These are phyloP conservation scores for Trametes meyenii DNA, from an alignment of 768 basidiomycete genomes.

Conservation along the genomic window DNA sequence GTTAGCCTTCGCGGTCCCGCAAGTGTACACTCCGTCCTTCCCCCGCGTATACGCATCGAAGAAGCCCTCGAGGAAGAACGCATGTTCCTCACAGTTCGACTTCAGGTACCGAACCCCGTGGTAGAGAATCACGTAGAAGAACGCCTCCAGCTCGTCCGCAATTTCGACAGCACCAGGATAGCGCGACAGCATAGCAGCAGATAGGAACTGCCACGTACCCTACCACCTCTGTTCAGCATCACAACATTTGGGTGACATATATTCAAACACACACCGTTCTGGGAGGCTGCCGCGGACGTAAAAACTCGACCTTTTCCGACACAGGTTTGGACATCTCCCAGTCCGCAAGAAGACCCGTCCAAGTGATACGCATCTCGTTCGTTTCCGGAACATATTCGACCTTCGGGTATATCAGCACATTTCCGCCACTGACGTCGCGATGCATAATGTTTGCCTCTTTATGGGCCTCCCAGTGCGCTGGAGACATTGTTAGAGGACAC, in stretches of 20 bases:
- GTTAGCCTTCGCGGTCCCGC: background rate
- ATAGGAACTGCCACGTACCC: conserved; percentile 25
- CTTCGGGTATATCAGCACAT: background rate
- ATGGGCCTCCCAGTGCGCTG: background rate
- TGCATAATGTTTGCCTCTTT: background rate
- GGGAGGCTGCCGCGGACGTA: background rate
- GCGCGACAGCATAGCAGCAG: conserved; percentile 2
- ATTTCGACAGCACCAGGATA: background rate
- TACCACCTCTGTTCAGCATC: background rate
- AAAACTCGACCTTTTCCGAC: too few relatives aligned
- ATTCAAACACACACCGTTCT: background rate
- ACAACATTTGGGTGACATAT: too few relatives aligned
- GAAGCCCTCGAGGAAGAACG: background rate
- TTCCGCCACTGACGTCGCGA: conserved; percentile 2
- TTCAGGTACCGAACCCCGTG: background rate
- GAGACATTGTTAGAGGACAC: background rate
- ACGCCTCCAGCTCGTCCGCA: conserved; percentile 21
- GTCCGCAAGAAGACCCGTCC: background rate
- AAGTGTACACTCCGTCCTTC: background rate
- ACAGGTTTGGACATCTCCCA: conserved; percentile 6
- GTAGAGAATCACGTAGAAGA: conserved; percentile 19
- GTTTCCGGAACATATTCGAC: background rate
- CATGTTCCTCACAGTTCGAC: background rate
- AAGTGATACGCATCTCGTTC: background rate
- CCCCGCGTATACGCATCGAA: background rate